Evolutionary conservation across 208 protist species (phyloP).

Genomic region (Herpetomonas samuelpessoai): DNA sequence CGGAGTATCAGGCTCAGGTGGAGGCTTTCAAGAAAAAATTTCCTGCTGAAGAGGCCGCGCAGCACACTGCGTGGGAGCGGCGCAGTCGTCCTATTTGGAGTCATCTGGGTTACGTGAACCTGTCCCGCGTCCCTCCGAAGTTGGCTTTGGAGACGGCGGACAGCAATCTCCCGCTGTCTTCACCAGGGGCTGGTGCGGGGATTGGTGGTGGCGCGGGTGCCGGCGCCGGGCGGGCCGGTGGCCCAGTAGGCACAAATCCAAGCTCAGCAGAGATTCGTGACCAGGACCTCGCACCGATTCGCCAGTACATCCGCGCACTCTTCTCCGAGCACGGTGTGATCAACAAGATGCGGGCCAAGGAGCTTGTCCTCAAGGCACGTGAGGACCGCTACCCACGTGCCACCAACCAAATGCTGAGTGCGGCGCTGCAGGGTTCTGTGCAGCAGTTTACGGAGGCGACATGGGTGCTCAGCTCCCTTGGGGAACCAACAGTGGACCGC

Average conservation of each 20-base stretch:
- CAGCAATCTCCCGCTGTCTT: neutral
- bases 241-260: neutral
- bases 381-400: slow-evolving; percentile 63
- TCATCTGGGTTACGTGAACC: slow-evolving; percentile 49
- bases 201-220: neutral
- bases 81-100: slow-evolving; percentile 27
- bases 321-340: slow-evolving; percentile 83
- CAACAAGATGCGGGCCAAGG: slow-evolving; percentile 81
- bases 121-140: slow-evolving; percentile 23
- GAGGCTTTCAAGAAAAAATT: slow-evolving; percentile 28
- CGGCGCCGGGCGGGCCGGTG: no score
- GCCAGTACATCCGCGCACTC: slow-evolving; percentile 57
- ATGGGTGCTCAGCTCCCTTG: slow-evolving; percentile 68
- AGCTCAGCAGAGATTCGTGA: slow-evolving; percentile 23
- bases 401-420: slow-evolving; percentile 75
- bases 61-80: slow-evolving; percentile 50
- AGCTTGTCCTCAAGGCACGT: slow-evolving; percentile 62
- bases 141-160: slow-evolving; percentile 21
- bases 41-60: slow-evolving; percentile 38
- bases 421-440: slow-evolving; percentile 60
- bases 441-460: slow-evolving; percentile 75
- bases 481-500: slow-evolving; percentile 66
- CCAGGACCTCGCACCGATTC: slow-evolving; percentile 46
- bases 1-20: slow-evolving; percentile 7
- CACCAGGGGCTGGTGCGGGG: neutral